Evolutionary conservation across 345 rosid species (phyloP).

Genomic region (Salix koriyanagi): DNA sequence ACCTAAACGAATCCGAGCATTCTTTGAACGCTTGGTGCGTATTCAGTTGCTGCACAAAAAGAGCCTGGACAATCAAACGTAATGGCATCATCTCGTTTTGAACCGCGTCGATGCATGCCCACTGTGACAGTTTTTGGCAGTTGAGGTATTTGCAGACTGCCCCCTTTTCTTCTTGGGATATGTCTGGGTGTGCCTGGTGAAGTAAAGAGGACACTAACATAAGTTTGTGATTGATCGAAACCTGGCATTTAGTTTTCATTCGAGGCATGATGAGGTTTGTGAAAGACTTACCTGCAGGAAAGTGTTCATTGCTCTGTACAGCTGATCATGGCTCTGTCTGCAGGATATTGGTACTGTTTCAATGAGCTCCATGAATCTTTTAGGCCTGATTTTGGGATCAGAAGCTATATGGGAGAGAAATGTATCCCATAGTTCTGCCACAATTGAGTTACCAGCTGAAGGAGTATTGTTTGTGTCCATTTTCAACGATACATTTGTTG

Average conservation of each 20-base stretch:
- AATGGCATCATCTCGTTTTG: constrained; percentile 84
- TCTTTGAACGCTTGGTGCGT: constrained; percentile 76
- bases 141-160: constrained; percentile 61
- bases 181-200: constrained; percentile 46
- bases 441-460: constrained; percentile 36
- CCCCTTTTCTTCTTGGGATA: constrained; percentile 61
- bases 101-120: constrained; percentile 63
- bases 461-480: constrained; percentile 32
- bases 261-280: background rate
- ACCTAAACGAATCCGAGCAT: constrained; percentile 59
- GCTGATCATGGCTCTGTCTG: constrained; percentile 63
- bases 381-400: constrained; percentile 41
- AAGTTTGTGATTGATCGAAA: background rate
- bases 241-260: background rate
- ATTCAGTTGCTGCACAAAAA: constrained; percentile 64
- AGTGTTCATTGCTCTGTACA: constrained; percentile 54
- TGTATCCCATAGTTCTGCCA: constrained; percentile 62
- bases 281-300: constrained; percentile 50
- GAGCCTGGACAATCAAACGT: constrained; percentile 69
- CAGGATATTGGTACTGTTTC: constrained; percentile 53
- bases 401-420: constrained; percentile 44
- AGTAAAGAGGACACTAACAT: background rate
- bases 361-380: constrained; percentile 49
- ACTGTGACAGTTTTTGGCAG: constrained; percentile 72
- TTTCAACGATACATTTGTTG: constrained; percentile 37